phyloP scores from a whole-genome alignment of 139 green algal genomes.

The Monoraphidium neglectum region DNA sequence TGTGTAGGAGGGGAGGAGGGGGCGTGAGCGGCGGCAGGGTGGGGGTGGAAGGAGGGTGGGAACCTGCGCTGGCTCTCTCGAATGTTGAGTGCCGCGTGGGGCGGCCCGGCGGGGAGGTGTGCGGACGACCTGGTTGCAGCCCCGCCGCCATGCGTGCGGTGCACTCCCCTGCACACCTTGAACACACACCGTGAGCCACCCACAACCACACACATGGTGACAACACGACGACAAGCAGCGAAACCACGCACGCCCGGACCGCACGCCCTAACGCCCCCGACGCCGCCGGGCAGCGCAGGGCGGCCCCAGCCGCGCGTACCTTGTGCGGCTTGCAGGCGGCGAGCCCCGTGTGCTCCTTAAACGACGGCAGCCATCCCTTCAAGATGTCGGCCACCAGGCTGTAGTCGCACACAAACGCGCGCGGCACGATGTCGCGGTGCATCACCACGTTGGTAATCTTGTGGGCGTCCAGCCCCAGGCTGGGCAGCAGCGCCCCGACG shows the following conservation, averaged over 20 bases:
- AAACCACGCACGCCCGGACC: not conserved
- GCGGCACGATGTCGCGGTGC: conserved; percentile 94
- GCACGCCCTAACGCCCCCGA: too few species aligned
- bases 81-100: too few species aligned
- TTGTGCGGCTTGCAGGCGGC: conserved; percentile 37
- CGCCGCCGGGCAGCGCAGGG: too few species aligned
- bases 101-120: too few species aligned
- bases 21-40: too few species aligned
- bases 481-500: conserved; percentile 25
- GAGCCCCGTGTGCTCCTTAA: conserved; percentile 83
- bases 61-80: too few species aligned
- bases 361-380: conserved; percentile 52
- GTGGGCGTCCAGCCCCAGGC: conserved; percentile 41
- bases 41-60: too few species aligned
- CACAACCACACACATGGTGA: not conserved
- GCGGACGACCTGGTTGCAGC: too few species aligned
- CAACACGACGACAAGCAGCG: not conserved
- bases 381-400: conserved; percentile 68
- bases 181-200: not conserved
- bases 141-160: too few species aligned
- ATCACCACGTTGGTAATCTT: conserved; percentile 91
- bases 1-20: too few species aligned
- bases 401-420: conserved; percentile 99
- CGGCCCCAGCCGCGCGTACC: conserved; percentile 6
- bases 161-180: too few species aligned